Conservation (phyloP, 202 grass and related monocot species). For the Schoenoplectus tabernaemontani region DNA sequence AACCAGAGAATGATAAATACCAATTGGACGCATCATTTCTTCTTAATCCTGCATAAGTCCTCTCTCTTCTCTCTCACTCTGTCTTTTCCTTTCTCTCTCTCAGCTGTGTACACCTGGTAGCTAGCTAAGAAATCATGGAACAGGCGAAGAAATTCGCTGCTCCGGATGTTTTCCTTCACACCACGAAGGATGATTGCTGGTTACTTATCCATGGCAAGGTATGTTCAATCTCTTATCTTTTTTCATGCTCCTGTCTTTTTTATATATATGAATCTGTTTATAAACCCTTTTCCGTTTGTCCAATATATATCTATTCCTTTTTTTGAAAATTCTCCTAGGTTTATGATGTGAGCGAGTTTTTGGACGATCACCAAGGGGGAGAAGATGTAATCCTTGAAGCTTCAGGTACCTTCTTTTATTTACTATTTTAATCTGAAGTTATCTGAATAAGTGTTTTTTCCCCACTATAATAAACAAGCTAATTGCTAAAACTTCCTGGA, state of each 20-base stretch:
- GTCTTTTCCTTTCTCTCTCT: neutral
- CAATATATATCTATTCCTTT: neutral
- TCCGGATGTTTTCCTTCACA: constrained; percentile 36
- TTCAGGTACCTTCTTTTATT: constrained; percentile 37
- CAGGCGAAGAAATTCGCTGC: constrained; percentile 32
- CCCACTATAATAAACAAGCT: neutral
- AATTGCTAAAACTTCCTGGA: too few relatives aligned
- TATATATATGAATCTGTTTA: neutral
- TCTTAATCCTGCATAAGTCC: neutral
- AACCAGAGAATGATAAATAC: neutral
- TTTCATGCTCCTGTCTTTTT: neutral
- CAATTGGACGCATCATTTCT: neutral
- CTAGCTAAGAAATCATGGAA: constrained; percentile 1
- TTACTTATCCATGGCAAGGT: constrained; percentile 71
- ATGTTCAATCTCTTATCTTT: neutral
- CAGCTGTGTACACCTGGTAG: neutral
- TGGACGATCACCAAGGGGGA: constrained; percentile 80
- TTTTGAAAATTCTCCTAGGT: constrained; percentile 31
- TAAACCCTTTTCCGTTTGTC: constrained; percentile 3
- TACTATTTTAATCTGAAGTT: neutral
- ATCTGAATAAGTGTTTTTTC: neutral
- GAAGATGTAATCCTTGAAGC: constrained; percentile 83
- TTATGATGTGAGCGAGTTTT: constrained; percentile 81
- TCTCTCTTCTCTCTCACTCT: too few relatives aligned
- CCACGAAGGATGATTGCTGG: constrained; percentile 68